Evolutionary conservation across 371 early-diverging fungal genomes (phyloP).

Genomic region (Mucor sp.): DNA sequence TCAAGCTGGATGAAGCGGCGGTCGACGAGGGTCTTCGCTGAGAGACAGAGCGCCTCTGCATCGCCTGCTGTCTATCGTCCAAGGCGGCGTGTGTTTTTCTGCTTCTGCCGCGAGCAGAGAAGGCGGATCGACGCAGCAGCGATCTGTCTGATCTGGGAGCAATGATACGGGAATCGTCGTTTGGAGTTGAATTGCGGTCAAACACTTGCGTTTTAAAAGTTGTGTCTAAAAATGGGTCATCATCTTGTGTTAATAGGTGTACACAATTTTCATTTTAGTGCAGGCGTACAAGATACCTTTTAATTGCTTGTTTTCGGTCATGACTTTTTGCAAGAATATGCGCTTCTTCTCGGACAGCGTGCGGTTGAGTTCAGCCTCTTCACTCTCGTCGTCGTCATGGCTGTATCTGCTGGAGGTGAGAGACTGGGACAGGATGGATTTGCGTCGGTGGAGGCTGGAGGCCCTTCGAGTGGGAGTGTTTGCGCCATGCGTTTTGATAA

Average conservation of each 20-base stretch:
- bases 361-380: conserved; percentile 8
- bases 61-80: neutral
- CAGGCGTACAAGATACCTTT: neutral
- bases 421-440: conserved; percentile 35
- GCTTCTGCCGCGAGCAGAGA: conserved; percentile 29
- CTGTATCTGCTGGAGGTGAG: neutral
- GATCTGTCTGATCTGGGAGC: conserved; percentile 19
- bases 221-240: neutral
- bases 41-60: conserved; percentile 8
- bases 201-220: conserved; percentile 12
- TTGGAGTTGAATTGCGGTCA: conserved; percentile 23
- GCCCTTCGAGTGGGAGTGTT: conserved; percentile 18
- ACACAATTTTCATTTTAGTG: neutral
- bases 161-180: conserved; percentile 23
- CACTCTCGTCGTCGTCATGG: conserved; percentile 7
- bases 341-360: conserved; percentile 19
- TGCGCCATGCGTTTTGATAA: conserved; percentile 31
- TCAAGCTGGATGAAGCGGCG: neutral
- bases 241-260: neutral
- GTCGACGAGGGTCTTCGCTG: conserved; percentile 4
- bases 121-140: conserved; percentile 29
- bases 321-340: conserved; percentile 7
- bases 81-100: neutral
- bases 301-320: conserved; percentile 4
- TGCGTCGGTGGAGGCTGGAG: conserved; percentile 20